Base-by-base conservation (phyloP, 352 stramenopile genomes). In the Globisporangium irregulare region DNA sequence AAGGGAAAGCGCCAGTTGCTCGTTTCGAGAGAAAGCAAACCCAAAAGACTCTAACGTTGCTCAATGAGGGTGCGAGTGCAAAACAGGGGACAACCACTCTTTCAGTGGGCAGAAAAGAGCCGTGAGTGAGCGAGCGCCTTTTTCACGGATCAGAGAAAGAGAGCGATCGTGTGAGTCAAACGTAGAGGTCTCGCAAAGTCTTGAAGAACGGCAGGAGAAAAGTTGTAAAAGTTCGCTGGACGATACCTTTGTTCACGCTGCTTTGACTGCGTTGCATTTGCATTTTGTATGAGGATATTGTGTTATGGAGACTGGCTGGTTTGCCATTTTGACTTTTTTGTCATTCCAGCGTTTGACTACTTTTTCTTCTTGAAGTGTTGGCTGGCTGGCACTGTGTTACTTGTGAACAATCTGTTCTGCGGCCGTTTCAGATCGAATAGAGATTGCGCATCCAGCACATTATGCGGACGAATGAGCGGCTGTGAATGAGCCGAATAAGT, bases 311-410 rank as follows among this genome's bases (percentile, higher is more conserved):
- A 4, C 36, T 43, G 12, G 34, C 34, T 41, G 36, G 36, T 43
- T 43, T 43, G 36, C 12, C 10, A 43, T 18, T 18, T 18, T 18
- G 36, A 43, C 36, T 46, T 46, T 46, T 46, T 24, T 51, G 15
- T 22, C 12, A 25, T 25, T 24, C 15, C 25, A 59, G 53, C 29
- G 32, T 34, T 63, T 63, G 58, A 36, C 34, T 34, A 53, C 22
- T 53, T 53, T 46, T 63, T 62, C 58, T 56, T 38, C 64, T 38
- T 53, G 20, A 63, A 51, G 58, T 50, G 46, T 62, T 22, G 18
- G 43, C 6, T 51, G 1, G 29, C 29, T 32, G 29, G 29, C 2
- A 12, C 32, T 9, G 32, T 9, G 32, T 15, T 48, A 14, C 0
- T 48, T 27, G 25, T 59, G 10, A 6, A 15, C 27, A 36, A 58